These are phyloP conservation scores for Cryoendolithus antarcticus DNA, from an alignment of 2,329 filamentous ascomycete species.

Conservation along the genomic window DNA sequence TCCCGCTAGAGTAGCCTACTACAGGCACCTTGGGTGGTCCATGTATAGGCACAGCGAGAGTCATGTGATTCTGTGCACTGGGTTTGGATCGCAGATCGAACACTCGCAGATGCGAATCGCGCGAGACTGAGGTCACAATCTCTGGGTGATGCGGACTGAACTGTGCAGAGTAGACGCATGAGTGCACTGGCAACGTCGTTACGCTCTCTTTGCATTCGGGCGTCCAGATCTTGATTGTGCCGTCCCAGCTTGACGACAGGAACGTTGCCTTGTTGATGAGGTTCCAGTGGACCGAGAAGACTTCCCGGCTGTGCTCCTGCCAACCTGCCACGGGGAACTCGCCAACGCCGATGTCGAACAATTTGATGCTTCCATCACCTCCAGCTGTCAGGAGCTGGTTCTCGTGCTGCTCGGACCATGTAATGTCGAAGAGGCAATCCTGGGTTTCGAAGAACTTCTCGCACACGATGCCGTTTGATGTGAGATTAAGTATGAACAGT, in stretches of 20 bases:
- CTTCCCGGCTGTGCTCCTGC: slow-evolving; percentile 85
- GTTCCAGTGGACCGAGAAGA: slow-evolving; percentile 89
- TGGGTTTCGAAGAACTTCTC: slow-evolving; percentile 93
- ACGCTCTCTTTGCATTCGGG: slow-evolving; percentile 56
- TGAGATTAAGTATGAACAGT: slow-evolving; percentile 72
- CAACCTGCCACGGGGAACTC: slow-evolving; percentile 85
- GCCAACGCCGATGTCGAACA: slow-evolving; percentile 73
- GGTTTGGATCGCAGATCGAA: slow-evolving; percentile 85
- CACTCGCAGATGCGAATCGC: slow-evolving; percentile 77
- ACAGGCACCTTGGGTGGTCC: slow-evolving; percentile 43
- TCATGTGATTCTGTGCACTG: slow-evolving; percentile 77
- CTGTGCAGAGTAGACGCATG: slow-evolving; percentile 84
- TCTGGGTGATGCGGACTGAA: slow-evolving; percentile 83
- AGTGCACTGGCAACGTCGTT: slow-evolving; percentile 77
- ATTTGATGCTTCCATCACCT: slow-evolving; percentile 86
- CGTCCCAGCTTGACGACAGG: slow-evolving; percentile 88
- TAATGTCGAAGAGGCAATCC: slow-evolving; percentile 86
- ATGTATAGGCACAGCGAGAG: slow-evolving; percentile 72
- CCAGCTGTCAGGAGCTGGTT: slow-evolving; percentile 83
- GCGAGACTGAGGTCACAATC: slow-evolving; percentile 74
- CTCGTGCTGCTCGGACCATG: slow-evolving; percentile 94
- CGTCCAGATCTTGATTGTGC: slow-evolving; percentile 91
- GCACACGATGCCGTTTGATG: slow-evolving; percentile 67
- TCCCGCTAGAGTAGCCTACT: slow-evolving; percentile 28
- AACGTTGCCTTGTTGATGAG: slow-evolving; percentile 84